phyloP scores from a whole-genome alignment of 2,329 filamentous ascomycete species.

The Diaporthe sp. region DNA sequence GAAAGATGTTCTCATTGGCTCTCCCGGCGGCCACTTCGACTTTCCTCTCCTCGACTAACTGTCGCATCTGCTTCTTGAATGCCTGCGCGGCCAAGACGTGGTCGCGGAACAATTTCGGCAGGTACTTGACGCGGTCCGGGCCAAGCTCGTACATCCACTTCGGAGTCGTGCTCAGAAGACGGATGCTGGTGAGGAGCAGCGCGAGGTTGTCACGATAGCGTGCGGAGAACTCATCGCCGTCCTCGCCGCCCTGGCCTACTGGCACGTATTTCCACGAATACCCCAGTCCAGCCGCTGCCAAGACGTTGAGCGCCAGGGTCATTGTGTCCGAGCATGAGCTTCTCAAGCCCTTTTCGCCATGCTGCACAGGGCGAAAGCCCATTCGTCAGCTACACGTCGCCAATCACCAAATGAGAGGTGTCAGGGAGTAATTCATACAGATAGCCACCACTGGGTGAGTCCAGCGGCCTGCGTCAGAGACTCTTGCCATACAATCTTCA shows the following conservation, averaged over 20 bases:
- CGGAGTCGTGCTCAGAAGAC: background rate
- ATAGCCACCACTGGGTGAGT: slow-evolving; percentile 7
- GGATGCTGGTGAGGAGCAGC: slow-evolving; percentile 7
- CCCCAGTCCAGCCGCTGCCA: slow-evolving; percentile 24
- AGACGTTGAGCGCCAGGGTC: slow-evolving; percentile 26
- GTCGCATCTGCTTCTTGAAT: slow-evolving; percentile 11
- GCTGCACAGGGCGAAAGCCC: background rate
- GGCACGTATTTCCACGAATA: slow-evolving; percentile 22
- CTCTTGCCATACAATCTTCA: slow-evolving; percentile 33
- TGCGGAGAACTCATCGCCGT: slow-evolving; percentile 8
- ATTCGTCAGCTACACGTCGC: background rate
- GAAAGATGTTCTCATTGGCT: slow-evolving; percentile 23
- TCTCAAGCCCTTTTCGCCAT: background rate
- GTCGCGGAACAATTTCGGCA: slow-evolving; percentile 3
- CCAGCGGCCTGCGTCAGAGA: slow-evolving; percentile 10
- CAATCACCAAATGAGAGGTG: too few species aligned
- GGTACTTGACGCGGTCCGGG: background rate
- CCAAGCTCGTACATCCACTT: slow-evolving; percentile 22
- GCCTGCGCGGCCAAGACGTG: slow-evolving; percentile 3
- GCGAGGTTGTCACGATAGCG: slow-evolving; percentile 22
- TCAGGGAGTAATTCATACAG: background rate
- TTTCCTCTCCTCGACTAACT: slow-evolving; percentile 19
- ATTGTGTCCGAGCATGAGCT: slow-evolving; percentile 29
- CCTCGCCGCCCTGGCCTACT: background rate
- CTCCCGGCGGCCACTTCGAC: background rate